Percentiles rank a stretch among this genome's conserved stretches.
phyloP scores from a whole-genome alignment of 305 asterid species.

The Striga hermonthica region DNA sequence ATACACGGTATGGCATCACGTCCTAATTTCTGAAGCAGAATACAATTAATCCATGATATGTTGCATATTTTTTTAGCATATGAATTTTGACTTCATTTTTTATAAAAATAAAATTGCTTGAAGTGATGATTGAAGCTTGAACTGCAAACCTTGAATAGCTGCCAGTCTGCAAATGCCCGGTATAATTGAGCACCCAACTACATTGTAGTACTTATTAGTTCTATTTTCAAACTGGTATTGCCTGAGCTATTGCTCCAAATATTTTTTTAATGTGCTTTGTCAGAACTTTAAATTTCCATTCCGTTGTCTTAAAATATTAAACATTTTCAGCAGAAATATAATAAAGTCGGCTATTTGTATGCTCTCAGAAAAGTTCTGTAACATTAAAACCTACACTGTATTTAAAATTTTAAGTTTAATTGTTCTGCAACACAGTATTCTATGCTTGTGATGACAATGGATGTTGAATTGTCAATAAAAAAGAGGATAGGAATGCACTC shows the following conservation, averaged over 20 bases:
- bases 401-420: background rate
- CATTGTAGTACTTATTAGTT: slow-evolving; percentile 15
- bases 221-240: slow-evolving; percentile 10
- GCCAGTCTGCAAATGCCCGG: slow-evolving; percentile 26
- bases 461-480: too few species aligned
- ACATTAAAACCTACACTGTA: slow-evolving; percentile 7
- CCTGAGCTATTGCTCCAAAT: slow-evolving; percentile 7
- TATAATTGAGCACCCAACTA: slow-evolving; percentile 10
- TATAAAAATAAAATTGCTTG: slow-evolving; percentile 19
- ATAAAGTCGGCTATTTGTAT: slow-evolving; percentile 21
- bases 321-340: slow-evolving; percentile 1
- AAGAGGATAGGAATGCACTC: too few species aligned
- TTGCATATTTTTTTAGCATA: slow-evolving; percentile 13
- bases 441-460: background rate
- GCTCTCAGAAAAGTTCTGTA: slow-evolving; percentile 18
- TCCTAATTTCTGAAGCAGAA: slow-evolving; percentile 30
- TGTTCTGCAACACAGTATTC: background rate
- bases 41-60: slow-evolving; percentile 20
- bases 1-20: slow-evolving; percentile 70
- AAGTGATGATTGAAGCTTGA: slow-evolving; percentile 20
- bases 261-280: slow-evolving; percentile 15
- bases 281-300: slow-evolving; percentile 2
- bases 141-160: background rate
- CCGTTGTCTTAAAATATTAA: slow-evolving; percentile 15
- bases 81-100: slow-evolving; percentile 19